Base-by-base conservation (phyloP, 2,329 filamentous ascomycete genomes). In the Cercospora zeina region DNA sequence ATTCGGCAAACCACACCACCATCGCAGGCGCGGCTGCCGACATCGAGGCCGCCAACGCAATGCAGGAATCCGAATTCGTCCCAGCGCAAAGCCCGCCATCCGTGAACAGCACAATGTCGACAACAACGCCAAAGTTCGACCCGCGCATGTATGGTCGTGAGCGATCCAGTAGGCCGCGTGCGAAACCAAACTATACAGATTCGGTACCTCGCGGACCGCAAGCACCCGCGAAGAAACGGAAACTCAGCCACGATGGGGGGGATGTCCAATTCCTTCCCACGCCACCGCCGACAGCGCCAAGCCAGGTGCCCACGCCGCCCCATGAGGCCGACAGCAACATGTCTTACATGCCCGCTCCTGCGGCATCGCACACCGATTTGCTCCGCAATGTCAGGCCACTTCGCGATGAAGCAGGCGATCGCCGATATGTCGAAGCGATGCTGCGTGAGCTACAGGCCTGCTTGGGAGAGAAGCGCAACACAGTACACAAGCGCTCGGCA, bases 401-500 rank as follows among this genome's bases (percentile, higher is more conserved):
- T 19, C 56, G 61, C 3, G 61, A 63, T 42, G 47, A 56, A 34
- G 14, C 13, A n/a, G 33, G 56, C 37, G 61, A 59, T 54, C 50
- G 49, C 13, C 31, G 30, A 51, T 63, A 63, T 37, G 42, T 59
- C 21, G 42, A 55, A 13, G 39, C 39, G 24, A 58, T 63, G 56
- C 21, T 59, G 50, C 9, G 39, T 3, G 51, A 58, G 16, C 58
- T 58, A 30, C 39, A 39, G 21, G 24, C 30, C 14, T 19, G 55
- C 21, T n/a, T 49, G 2, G 16, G 14, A 5, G 21, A 37, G 14
- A 50, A 51, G 27, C 51, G 45, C 19, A 33, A 37, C 19, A 59
- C 61, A 45, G 56, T 63, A 6, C 54, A 57, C 61, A 63, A 59
- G 37, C 51, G 61, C 34, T 67, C 70, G 51, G 65, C 70, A 31